phyloP scores from a whole-genome alignment of 352 stramenopile species.

The Plasmopara muralis region DNA sequence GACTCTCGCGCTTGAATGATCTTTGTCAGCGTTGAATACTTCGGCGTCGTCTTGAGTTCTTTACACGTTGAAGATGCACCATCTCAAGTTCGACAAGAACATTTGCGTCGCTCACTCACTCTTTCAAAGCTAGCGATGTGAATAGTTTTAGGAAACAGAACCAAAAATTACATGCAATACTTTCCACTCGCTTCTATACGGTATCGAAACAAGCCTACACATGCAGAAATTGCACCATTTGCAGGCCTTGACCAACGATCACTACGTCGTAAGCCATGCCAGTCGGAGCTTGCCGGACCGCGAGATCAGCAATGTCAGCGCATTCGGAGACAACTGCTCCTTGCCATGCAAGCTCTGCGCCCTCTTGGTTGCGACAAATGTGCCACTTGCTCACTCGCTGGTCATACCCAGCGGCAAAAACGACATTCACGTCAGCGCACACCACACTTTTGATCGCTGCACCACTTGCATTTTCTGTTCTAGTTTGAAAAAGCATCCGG shows the following conservation, averaged over 20 bases:
- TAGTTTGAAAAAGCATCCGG: slow-evolving; percentile 25
- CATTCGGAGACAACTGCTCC: slow-evolving; percentile 65
- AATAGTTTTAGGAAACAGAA: slow-evolving; percentile 28
- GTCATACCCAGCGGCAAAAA: slow-evolving; percentile 78
- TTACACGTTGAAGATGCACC: slow-evolving; percentile 6
- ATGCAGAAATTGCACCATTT: slow-evolving; percentile 44
- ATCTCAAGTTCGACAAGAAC: slow-evolving; percentile 20
- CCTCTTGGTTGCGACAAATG: slow-evolving; percentile 13
- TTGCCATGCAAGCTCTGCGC: slow-evolving; percentile 37
- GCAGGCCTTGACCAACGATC: slow-evolving; percentile 74
- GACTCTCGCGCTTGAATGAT: slow-evolving; percentile 2
- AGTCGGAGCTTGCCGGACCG: slow-evolving; percentile 18
- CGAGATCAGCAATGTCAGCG: slow-evolving; percentile 70
- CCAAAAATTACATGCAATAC: slow-evolving; percentile 33
- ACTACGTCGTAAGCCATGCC: slow-evolving; percentile 29
- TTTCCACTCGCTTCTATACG: too few relatives aligned
- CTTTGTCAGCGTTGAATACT: slow-evolving; percentile 3
- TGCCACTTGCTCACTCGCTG: slow-evolving; percentile 76
- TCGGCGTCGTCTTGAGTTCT: slow-evolving; percentile 1
- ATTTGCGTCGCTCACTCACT: slow-evolving; percentile 25
- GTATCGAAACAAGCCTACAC: neutral
- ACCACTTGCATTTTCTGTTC: slow-evolving; percentile 58
- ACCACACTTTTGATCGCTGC: slow-evolving; percentile 75
- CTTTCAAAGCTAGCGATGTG: slow-evolving; percentile 29
- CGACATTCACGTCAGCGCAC: slow-evolving; percentile 23